A percentile compares a stretch with the other conserved stretches of the same genome.
Conservation (phyloP, 192 early-diverging fungal genomes). For the Geosiphon pyriformis region DNA sequence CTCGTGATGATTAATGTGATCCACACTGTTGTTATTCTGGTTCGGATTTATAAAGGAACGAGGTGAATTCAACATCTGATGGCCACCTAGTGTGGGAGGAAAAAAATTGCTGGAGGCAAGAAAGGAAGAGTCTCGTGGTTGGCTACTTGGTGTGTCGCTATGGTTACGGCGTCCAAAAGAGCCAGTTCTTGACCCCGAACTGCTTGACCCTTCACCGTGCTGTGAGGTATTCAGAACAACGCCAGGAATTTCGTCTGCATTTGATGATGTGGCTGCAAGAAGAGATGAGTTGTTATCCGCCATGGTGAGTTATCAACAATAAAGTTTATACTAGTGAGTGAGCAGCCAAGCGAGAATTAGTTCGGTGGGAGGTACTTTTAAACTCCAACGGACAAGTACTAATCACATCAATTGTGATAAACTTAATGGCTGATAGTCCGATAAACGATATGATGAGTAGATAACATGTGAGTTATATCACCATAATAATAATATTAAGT, state of each 20-base stretch:
- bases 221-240: slow-evolving; percentile 19
- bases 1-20: background rate
- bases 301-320: too few species aligned
- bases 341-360: too few species aligned
- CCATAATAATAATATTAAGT: too few species aligned
- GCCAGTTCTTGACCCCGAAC: background rate
- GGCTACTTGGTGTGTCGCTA: background rate
- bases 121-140: background rate
- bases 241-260: background rate
- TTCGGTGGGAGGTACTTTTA: too few species aligned
- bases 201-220: background rate
- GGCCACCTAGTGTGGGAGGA: background rate
- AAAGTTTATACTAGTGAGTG: too few species aligned
- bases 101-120: too few species aligned
- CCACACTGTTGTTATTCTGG: background rate
- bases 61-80: background rate
- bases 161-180: background rate
- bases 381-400: too few species aligned
- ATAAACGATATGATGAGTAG: too few species aligned
- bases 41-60: background rate
- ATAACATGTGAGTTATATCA: too few species aligned
- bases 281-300: background rate
- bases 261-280: slow-evolving; percentile 7
- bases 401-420: too few species aligned
- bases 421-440: too few species aligned